Base-by-base conservation (phyloP, 2,329 filamentous ascomycete genomes). In the Aureobasidium sp. region DNA sequence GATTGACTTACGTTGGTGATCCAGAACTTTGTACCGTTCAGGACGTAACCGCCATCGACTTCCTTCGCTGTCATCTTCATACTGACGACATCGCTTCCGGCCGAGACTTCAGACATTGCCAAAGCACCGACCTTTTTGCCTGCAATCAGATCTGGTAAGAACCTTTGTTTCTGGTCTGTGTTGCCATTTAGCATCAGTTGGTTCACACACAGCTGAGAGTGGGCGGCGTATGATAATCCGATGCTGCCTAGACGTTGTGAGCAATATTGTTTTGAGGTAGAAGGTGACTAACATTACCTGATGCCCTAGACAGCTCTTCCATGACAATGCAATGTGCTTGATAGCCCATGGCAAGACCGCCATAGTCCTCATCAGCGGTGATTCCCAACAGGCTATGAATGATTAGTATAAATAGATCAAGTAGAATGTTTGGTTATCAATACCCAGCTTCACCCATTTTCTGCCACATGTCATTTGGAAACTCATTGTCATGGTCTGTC, bases 11-110 rank as follows among this genome's bases (percentile, higher is more conserved):
- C 90, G 75, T 99, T 99, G 64, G 93, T 99, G 73, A 99, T 99
- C 93, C 93, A 99, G 93, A 97, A 97, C 81, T 99, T 97, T 64
- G 87, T 90, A 36, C 92, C 93, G 70, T 92, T 91, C 61, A 99
- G 79, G 25, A 92, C 65, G 74, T 89, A 97, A 32, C 93, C 93
- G 39, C 91, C 92, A 68, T 94, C 89, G 10, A 90, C 89, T 65
- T 84, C 81, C 72, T 85, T 88, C 0, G 92, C 93, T 3, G 84
- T 87, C 48, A 87, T 95, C 73, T 92, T 90, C 93, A 97, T 97
- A 75, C 88, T 90, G 30, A 99, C 92, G 3, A 99, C 93, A 76
- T 99, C 93, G 67, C 88, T 92, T 14, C 93, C 93, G 0, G 93
- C 87, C 7, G 89, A 90, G 65, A 92, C 89, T 76, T 99, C 93